phyloP scores from a whole-genome alignment of 768 basidiomycete species.

The Pleurotus pulmonarius region DNA sequence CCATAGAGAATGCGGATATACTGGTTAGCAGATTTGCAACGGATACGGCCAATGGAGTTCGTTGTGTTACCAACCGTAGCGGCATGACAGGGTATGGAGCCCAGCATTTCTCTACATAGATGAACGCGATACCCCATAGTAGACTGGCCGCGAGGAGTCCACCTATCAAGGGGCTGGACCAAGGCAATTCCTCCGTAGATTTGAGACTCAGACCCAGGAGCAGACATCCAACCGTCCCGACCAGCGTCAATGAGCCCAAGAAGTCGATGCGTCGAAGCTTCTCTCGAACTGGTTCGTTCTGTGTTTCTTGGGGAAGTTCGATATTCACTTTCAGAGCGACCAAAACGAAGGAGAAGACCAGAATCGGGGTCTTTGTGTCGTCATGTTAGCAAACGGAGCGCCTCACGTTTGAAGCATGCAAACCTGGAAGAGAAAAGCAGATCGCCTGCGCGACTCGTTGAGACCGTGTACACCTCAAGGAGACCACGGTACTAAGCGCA shows the following conservation, averaged over 20 bases:
- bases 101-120: constrained; percentile 75
- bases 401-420: constrained; percentile 18
- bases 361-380: constrained; percentile 61
- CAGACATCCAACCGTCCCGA: constrained; percentile 62
- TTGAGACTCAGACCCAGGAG: constrained; percentile 77
- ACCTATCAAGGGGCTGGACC: constrained; percentile 70
- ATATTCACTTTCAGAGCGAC: constrained; percentile 80
- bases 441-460: constrained; percentile 50
- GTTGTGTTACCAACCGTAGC: constrained; percentile 65
- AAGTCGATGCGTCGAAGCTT: constrained; percentile 83
- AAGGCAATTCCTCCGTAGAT: constrained; percentile 72
- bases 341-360: constrained; percentile 66
- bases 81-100: constrained; percentile 91
- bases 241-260: constrained; percentile 79
- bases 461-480: constrained; percentile 1
- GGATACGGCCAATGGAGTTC: constrained; percentile 81
- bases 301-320: constrained; percentile 60
- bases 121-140: constrained; percentile 55
- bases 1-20: constrained; percentile 79
- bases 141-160: constrained; percentile 58
- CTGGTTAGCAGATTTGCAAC: constrained; percentile 76
- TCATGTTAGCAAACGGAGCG: constrained; percentile 10
- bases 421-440: constrained; percentile 85
- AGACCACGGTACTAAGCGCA: constrained; percentile 28
- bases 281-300: constrained; percentile 52